These are phyloP conservation scores for Vitis hybrid DNA, from an alignment of 177 flowering plant species.

Conservation along the genomic window DNA sequence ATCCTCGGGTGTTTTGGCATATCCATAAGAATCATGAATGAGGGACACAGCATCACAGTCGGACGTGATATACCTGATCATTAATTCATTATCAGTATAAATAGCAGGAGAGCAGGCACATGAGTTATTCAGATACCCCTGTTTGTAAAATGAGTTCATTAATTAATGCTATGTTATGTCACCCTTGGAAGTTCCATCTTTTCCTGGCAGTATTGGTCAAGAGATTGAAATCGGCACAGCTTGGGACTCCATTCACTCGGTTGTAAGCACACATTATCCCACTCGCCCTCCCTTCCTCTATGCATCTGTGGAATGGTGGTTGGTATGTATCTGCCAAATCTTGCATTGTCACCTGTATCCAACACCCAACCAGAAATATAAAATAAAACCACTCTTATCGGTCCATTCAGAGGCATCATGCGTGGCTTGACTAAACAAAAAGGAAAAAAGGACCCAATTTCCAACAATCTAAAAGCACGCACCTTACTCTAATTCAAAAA, in stretches of 20 bases:
- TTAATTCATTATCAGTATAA: not conserved
- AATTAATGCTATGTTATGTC: constrained; percentile 3
- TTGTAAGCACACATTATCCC: constrained; percentile 96
- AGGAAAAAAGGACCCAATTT: not conserved
- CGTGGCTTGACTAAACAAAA: not conserved
- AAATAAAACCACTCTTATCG: too few relatives aligned
- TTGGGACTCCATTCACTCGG: constrained; percentile 85
- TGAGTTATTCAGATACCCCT: too few relatives aligned
- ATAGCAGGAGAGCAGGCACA: too few relatives aligned
- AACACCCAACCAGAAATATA: too few relatives aligned
- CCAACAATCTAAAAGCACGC: not conserved
- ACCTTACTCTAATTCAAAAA: not conserved
- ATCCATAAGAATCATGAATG: constrained; percentile 58
- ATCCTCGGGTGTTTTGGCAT: constrained; percentile 77
- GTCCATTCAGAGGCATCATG: too few relatives aligned
- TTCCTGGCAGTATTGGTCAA: constrained; percentile 63
- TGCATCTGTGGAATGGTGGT: constrained; percentile 82
- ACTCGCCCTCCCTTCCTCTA: constrained; percentile 73
- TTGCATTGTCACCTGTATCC: constrained; percentile 58
- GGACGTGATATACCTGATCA: constrained; percentile 76
- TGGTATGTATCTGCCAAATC: constrained; percentile 92
- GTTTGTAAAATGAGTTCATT: too few relatives aligned
- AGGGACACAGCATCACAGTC: constrained; percentile 89
- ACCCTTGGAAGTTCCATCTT: constrained; percentile 84
- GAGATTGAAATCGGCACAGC: constrained; percentile 74